phyloP scores from a whole-genome alignment of 2,329 filamentous ascomycete genomes.

The Paecilomyces niveus region DNA sequence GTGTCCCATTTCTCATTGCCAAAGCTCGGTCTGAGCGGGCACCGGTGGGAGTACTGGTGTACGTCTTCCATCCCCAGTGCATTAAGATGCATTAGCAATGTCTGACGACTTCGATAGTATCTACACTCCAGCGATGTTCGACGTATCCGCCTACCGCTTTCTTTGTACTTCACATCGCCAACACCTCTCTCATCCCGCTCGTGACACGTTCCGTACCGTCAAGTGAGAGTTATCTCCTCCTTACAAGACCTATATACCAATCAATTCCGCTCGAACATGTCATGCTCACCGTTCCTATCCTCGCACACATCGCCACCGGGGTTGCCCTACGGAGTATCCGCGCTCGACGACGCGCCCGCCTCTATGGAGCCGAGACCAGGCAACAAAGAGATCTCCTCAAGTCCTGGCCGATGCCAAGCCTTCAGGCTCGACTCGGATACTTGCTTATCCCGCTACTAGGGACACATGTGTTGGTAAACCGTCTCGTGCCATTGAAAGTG shows the following conservation, averaged over 20 bases:
- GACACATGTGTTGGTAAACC: conserved; percentile 69
- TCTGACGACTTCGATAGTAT: conserved; percentile 44
- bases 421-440: conserved; percentile 68
- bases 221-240: conserved; percentile 79
- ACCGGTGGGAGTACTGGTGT: conserved; percentile 71
- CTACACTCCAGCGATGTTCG: conserved; percentile 77
- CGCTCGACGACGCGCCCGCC: conserved; percentile 59
- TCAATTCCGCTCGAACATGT: conserved; percentile 72
- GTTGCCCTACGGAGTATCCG: conserved; percentile 69
- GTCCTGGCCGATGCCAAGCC: conserved; percentile 65
- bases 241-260: conserved; percentile 89
- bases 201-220: conserved; percentile 63
- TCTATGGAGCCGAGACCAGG: conserved; percentile 65
- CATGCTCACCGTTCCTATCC: conserved; percentile 66
- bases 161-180: conserved; percentile 67
- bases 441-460: conserved; percentile 57
- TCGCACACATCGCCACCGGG: conserved; percentile 70
- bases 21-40: conserved; percentile 55
- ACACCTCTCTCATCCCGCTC: conserved; percentile 74
- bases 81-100: not conserved
- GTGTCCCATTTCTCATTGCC: conserved; percentile 13
- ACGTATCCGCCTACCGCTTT: conserved; percentile 78
- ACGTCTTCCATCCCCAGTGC: conserved; percentile 23
- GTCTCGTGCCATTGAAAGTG: conserved; percentile 64
- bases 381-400: conserved; percentile 38